Percentiles rank a stretch among this genome's conserved stretches.
Conservation (phyloP, 2,329 filamentous ascomycete species). For the Drechslerella dactyloides region DNA sequence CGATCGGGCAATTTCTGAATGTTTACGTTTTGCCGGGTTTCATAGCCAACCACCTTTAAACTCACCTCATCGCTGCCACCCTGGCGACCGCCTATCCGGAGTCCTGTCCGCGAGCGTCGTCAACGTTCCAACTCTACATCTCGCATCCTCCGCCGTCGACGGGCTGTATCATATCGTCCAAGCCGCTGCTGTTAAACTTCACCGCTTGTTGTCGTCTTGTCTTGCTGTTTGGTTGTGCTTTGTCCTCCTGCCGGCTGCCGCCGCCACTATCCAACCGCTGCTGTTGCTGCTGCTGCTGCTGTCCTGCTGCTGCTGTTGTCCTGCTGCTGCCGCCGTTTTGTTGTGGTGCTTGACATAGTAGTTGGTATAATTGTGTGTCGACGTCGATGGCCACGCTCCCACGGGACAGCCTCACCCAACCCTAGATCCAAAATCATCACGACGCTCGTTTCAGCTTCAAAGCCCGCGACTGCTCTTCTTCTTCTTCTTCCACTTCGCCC, state of each 20-base stretch:
- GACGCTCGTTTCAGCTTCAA: slow-evolving; percentile 6
- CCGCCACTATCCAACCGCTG: no score
- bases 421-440: background rate
- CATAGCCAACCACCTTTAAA: slow-evolving; percentile 51
- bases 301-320: background rate
- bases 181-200: slow-evolving; percentile 2
- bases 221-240: background rate
- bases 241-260: no score
- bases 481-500: no score
- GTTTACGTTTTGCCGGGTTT: slow-evolving; percentile 50
- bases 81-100: no score
- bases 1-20: slow-evolving; percentile 48
- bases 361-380: no score
- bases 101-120: no score
- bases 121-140: background rate
- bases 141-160: background rate
- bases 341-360: no score
- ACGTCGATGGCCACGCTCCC: slow-evolving; percentile 48
- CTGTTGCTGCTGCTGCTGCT: background rate
- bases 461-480: slow-evolving; percentile 23
- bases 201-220: slow-evolving; percentile 7
- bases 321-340: background rate
- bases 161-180: no score
- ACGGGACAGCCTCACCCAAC: background rate
- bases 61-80: slow-evolving; percentile 42